These are phyloP conservation scores for Orbilia javanica DNA, from an alignment of 2,329 filamentous ascomycete species.

Conservation along the genomic window DNA sequence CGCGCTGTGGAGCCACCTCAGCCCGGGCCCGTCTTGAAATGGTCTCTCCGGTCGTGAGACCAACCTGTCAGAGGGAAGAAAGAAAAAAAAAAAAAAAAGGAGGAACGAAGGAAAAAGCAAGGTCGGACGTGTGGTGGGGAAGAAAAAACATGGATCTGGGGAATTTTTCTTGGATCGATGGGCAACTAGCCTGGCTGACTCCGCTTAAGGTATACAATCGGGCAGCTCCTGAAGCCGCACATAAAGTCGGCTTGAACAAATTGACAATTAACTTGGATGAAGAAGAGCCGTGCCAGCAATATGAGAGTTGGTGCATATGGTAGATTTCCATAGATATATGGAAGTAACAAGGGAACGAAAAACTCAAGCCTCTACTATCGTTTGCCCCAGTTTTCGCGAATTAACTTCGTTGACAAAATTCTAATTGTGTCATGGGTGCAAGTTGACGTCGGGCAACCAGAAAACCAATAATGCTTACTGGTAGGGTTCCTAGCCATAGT, in stretches of 20 bases:
- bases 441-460: background rate
- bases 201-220: background rate
- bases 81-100: constrained; percentile 8
- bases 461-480: background rate
- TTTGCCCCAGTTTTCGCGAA: constrained; percentile 8
- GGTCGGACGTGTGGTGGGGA: constrained; percentile 20
- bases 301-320: background rate
- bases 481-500: background rate
- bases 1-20: constrained; percentile 16
- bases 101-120: constrained; percentile 27
- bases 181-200: constrained; percentile 14
- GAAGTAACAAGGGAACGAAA: background rate
- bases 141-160: constrained; percentile 53
- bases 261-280: constrained; percentile 3
- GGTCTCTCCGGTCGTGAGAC: constrained; percentile 6
- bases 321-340: background rate
- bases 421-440: background rate
- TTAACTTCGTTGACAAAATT: background rate
- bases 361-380: background rate
- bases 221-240: background rate
- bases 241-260: constrained; percentile 16
- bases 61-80: constrained; percentile 5
- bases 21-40: constrained; percentile 17
- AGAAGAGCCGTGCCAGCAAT: background rate
- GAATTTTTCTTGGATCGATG: constrained; percentile 17